A percentile compares a stretch with the other conserved stretches of the same genome.
These are phyloP conservation scores for Salisapilia sapeloensis DNA, from an alignment of 352 stramenopile genomes.

Conservation along the genomic window DNA sequence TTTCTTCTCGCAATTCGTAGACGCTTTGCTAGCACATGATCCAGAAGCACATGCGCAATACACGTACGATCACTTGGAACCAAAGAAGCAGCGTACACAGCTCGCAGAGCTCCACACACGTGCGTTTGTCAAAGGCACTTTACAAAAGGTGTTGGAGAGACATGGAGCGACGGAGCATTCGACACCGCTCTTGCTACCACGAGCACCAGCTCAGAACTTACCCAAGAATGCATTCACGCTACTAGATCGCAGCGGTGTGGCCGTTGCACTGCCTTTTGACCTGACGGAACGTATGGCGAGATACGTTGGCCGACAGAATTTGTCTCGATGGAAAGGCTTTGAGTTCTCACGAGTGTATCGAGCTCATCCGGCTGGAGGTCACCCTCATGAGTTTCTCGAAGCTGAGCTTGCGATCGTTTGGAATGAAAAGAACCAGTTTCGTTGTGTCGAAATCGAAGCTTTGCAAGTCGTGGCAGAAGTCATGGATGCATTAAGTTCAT, in stretches of 20 bases:
- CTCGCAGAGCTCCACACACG: conserved; percentile 41
- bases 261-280: conserved; percentile 69
- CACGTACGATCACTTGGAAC: conserved; percentile 73
- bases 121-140: conserved; percentile 41
- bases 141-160: conserved; percentile 73
- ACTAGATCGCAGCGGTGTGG: conserved; percentile 61
- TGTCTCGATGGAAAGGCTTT: conserved; percentile 67
- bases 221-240: conserved; percentile 41
- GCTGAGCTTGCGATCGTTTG: conserved; percentile 77
- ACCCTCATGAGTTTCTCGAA: conserved; percentile 67
- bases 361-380: conserved; percentile 44
- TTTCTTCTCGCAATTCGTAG: conserved; percentile 78
- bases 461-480: conserved; percentile 65
- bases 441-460: conserved; percentile 60
- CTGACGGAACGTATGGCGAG: conserved; percentile 66
- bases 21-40: conserved; percentile 55
- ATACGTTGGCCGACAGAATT: conserved; percentile 66
- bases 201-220: conserved; percentile 34
- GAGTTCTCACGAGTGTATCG: conserved; percentile 77
- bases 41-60: conserved; percentile 71
- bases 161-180: conserved; percentile 64
- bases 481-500: conserved; percentile 33
- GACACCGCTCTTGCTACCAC: conserved; percentile 66
- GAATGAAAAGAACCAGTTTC: conserved; percentile 43
- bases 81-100: conserved; percentile 57